Evolutionary conservation across 2,329 filamentous ascomycete species (phyloP), one percentile per base, ranked within the genome.

Genomic region (Parascedosporium putredinis): DNA sequence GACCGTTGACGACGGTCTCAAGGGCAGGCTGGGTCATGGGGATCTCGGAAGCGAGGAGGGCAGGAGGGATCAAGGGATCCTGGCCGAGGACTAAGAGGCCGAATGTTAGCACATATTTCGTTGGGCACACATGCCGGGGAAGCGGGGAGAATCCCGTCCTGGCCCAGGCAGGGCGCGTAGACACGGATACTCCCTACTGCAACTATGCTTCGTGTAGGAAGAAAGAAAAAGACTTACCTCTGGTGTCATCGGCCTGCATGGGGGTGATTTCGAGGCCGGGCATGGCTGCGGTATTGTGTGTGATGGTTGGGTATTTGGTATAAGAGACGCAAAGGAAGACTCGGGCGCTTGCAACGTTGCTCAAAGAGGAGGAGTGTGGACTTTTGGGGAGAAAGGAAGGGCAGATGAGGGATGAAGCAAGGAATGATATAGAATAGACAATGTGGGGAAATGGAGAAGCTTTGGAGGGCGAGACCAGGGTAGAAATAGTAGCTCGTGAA

Each of bases 41-140:
- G 59, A 96, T 83, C 69, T 97, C 90, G 54, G 83, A 81, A 64
- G 88, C 81, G 61, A 97, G 84, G 58, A 95, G 80, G 58, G 86
- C 84, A 40, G 91, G 91, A 45, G 88, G 84, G 65, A 95, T 93
- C 63, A 97, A 74, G 62, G 91, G 88, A 69, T 96, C 90, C 76
- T 96, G 91, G 58, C 89, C 89, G 64, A 94, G 74, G 68, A 96
- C 91, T 96, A 59, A 23, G 25, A 9, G 4, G 7, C n/a, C n/a
- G n/a, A n/a, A 27, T 23, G 49, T 50, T 50, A 50, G 49, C 49
- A 23, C 22, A 22, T 16, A 47, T 50, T 2, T 22, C 4, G 9
- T 23, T 33, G 8, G 25, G 10, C 7, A 36, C 27, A 34, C 22
- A 24, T 8, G n/a, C 2, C 24, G 24, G 20, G 25, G n/a, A 5